Percentiles rank a stretch among this genome's conserved stretches.
Evolutionary conservation across 106 monocot genomes (phyloP).

Genomic region (Narthecium ossifragum): DNA sequence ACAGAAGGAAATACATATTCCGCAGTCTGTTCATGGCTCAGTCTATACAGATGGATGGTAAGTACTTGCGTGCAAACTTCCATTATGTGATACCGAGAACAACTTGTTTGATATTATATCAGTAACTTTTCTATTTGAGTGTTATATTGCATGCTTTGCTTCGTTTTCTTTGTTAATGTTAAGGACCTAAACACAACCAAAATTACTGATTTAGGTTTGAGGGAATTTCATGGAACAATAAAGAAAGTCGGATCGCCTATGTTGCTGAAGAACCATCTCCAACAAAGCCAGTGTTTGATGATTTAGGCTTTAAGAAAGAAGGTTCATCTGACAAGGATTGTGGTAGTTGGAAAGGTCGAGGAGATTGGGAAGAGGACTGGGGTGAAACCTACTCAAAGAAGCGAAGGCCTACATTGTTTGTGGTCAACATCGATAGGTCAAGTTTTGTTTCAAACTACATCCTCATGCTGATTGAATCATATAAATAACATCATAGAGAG

Average conservation of each 20-base stretch:
- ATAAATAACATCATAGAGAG: not conserved
- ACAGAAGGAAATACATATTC: conserved; percentile 77
- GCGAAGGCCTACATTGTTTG: conserved; percentile 67
- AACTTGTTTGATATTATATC: not conserved
- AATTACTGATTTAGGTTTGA: conserved; percentile 76
- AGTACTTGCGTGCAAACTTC: too few relatives aligned
- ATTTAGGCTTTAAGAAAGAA: conserved; percentile 64
- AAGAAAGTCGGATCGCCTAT: conserved; percentile 80
- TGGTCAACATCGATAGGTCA: conserved; percentile 61
- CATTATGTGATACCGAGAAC: not conserved
- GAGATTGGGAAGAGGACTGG: conserved; percentile 96
- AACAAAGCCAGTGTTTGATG: conserved; percentile 56
- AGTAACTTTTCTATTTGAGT: not conserved
- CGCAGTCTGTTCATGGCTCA: conserved; percentile 73
- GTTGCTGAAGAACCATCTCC: conserved; percentile 82
- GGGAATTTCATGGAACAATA: conserved; percentile 88
- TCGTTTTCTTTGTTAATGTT: not conserved
- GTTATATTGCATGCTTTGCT: not conserved
- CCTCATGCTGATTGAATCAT: not conserved
- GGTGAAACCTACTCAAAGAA: conserved; percentile 95
- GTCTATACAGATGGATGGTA: conserved; percentile 89
- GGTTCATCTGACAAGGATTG: conserved; percentile 53
- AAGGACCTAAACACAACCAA: conserved; percentile 6
- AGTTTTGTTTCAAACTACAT: not conserved
- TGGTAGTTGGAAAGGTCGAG: conserved; percentile 88